Evolutionary conservation across 2,329 filamentous ascomycete species (phyloP).

Genomic region (Cladosporium velox): DNA sequence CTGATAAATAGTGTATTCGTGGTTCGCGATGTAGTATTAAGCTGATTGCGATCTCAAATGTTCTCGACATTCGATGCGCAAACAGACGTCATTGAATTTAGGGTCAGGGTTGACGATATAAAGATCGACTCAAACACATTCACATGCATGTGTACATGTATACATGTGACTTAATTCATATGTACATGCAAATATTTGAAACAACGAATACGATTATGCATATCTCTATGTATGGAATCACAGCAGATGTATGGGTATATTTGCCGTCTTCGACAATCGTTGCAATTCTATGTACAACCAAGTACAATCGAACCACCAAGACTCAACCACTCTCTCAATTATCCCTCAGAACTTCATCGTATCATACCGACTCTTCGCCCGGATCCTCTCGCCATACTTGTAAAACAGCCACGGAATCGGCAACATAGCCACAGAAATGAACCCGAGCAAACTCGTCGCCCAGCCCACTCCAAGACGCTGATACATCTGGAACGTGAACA

Average conservation of each 20-base stretch:
- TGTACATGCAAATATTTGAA: background rate
- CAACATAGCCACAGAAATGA: conserved; percentile 42
- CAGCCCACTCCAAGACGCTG: conserved; percentile 43
- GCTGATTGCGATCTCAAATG: background rate
- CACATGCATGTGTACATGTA: background rate
- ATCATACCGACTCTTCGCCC: conserved; percentile 23
- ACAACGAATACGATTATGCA: background rate
- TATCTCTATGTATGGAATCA: background rate
- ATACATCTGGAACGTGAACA: conserved; percentile 56
- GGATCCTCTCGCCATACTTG: conserved; percentile 33
- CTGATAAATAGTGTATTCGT: background rate
- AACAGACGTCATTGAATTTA: conserved; percentile 5
- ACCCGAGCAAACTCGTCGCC: conserved; percentile 47
- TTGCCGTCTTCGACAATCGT: background rate
- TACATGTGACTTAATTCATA: background rate
- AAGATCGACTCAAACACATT: background rate
- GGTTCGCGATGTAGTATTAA: background rate
- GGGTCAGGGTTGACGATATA: background rate
- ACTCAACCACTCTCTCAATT: background rate
- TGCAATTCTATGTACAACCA: background rate
- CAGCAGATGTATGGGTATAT: background rate
- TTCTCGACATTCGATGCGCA: conserved; percentile 1
- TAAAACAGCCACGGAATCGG: conserved; percentile 43
- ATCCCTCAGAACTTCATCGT: conserved; percentile 16
- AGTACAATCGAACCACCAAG: background rate